Percentiles rank a stretch among this genome's conserved stretches.
Evolutionary conservation across 352 stramenopile species (phyloP).

Genomic region (Plasmopara halstedii): DNA sequence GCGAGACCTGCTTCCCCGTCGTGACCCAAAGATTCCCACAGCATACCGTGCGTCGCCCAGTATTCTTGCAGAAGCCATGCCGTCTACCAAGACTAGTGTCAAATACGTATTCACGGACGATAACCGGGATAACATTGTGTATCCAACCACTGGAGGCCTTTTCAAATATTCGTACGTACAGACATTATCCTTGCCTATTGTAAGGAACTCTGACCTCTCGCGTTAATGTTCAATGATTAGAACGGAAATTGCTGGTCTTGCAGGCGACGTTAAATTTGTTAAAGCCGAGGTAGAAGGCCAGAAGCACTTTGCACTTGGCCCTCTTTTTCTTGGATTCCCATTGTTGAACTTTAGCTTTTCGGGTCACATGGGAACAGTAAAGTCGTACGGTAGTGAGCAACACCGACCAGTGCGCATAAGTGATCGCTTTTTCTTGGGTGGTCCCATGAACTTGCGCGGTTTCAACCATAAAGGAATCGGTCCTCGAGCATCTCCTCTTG

Average conservation of each 20-base stretch:
- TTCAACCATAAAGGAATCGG: slow-evolving; percentile 90
- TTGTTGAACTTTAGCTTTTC: slow-evolving; percentile 79
- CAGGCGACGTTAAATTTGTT: slow-evolving; percentile 86
- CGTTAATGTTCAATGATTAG: slow-evolving; percentile 19
- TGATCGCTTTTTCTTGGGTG: slow-evolving; percentile 89
- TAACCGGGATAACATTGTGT: slow-evolving; percentile 78
- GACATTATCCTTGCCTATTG: not conserved
- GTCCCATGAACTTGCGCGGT: slow-evolving; percentile 81
- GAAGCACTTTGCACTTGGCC: slow-evolving; percentile 69
- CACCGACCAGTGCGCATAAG: slow-evolving; percentile 81
- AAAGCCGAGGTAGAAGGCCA: slow-evolving; percentile 81
- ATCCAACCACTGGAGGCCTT: slow-evolving; percentile 81
- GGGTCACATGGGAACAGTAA: slow-evolving; percentile 66
- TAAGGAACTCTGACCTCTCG: slow-evolving; percentile 2
- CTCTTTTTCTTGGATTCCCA: slow-evolving; percentile 53
- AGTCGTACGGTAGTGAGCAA: slow-evolving; percentile 70
- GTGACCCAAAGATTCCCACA: slow-evolving; percentile 77
- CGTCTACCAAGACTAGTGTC: slow-evolving; percentile 88
- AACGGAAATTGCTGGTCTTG: slow-evolving; percentile 79
- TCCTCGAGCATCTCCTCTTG: slow-evolving; percentile 75
- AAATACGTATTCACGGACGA: slow-evolving; percentile 92
- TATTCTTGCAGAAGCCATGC: slow-evolving; percentile 85
- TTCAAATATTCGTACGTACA: slow-evolving; percentile 75
- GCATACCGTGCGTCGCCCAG: slow-evolving; percentile 85
- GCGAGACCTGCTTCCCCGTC: slow-evolving; percentile 81